Evolutionary conservation across 2,329 filamentous ascomycete genomes (phyloP), one percentile per base, ranked within the genome.

Genomic region (Nigrospora oryzae): DNA sequence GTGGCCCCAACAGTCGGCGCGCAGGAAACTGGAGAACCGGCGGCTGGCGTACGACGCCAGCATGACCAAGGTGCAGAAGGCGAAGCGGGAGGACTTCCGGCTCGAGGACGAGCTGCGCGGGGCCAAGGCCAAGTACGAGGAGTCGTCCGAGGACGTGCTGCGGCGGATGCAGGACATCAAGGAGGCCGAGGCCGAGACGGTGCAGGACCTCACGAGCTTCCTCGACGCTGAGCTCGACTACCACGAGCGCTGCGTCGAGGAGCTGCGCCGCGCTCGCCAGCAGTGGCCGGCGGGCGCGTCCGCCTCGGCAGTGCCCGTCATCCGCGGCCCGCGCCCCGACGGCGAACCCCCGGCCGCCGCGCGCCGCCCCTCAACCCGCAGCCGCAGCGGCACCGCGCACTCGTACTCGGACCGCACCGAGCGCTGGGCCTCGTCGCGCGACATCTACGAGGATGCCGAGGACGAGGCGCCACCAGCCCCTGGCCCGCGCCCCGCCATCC

Each of bases 111-210:
- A 97, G 65, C 77, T 95, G 44, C 85, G 91, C 45, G 78, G 82
- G 28, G 88, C 93, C 63, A 95, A 95, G 64, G 86, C 88, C 56
- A 97, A 97, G 67, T 97, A 95, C 60, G 93, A 97, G 61, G 93
- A 97, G 69, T 84, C 88, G 14, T 93, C 79, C 59, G 91, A 97
- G 59, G 91, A 97, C 57, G 90, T 97, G 44, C 77, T 84, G 55
- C 81, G 91, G 48, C 79, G 91, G 45, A 97, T 97, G 93, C 81
- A 94, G 65, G 91, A 97, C 59, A 94, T 97, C 68, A 91, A 93
- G 68, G 90, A 96, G 57, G 79, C 88, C 17, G 91, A 97, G 65
- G 75, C 73, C 37, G 91, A 97, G 51, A 89, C 83, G 57, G 79
- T 95, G 36, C 74, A 77, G 40, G 89, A 95, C 58, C 70, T 97